Evolutionary conservation across 768 basidiomycete genomes (phyloP), one percentile per base, ranked within the genome.

Genomic region (Pleurotus djamor): DNA sequence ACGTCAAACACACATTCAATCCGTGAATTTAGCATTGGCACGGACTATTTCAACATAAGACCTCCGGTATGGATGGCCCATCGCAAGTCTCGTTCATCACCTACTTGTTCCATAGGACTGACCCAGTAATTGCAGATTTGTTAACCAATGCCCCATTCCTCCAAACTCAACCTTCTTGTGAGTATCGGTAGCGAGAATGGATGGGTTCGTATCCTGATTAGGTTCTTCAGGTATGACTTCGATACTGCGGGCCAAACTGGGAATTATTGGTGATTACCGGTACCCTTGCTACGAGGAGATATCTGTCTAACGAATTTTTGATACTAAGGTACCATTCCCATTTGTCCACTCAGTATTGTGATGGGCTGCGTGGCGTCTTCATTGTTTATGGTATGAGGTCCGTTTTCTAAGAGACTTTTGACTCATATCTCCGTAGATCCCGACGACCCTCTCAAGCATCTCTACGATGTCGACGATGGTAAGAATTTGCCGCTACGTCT

Each of bases 381-480:
- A 67, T 81, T 7, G 72, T 81, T 34, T 82, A 80, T 60, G 80
- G 82, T 65, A 14, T 34, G 73, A 12, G 80, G 83, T 60, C 82
- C 81, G 13, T 71, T 28, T 28, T 28, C 21, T 28, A 28, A 28
- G 21, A 28, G 21, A 71, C 54, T 63, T 57, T 1, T 13, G 16
- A 71, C 75, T 3, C 61, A 64, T 59, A 75, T 71, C 64, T 70
- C 69, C 36, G 41, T 45, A 28, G 16, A n/a, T 4, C 28, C 21
- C 21, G 17, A 3, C 12, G 41, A 45, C 28, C 10, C 17, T 45
- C 0, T 17, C 10, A 44, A 43, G 78, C 28, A 63, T 36, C 43
- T 61, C 28, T 74, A 75, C 51, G 73, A 75, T 47, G 33, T 72
- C 35, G 73, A 79, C 58, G 66, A 76, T 63, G 71, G 70, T 68